Evolutionary conservation across 352 stramenopile genomes (phyloP).

Genomic region (Phytophthora cryptogea): DNA sequence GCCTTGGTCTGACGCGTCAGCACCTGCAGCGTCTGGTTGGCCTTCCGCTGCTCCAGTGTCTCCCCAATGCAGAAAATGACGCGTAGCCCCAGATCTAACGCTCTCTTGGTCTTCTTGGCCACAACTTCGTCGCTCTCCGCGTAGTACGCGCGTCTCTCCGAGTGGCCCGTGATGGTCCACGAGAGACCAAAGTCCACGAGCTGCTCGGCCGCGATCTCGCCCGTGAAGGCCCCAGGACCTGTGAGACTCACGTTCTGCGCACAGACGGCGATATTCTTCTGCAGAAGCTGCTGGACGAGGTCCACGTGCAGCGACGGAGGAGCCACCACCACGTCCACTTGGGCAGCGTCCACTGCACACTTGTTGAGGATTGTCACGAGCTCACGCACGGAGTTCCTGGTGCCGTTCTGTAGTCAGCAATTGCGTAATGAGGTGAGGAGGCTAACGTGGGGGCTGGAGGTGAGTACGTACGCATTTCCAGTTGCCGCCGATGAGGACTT

Average conservation of each 20-base stretch:
- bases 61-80: slow-evolving; percentile 98
- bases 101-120: slow-evolving; percentile 93
- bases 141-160: slow-evolving; percentile 92
- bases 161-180: slow-evolving; percentile 92
- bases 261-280: slow-evolving; percentile 69
- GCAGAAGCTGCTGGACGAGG: slow-evolving; percentile 52
- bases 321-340: slow-evolving; percentile 82
- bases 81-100: slow-evolving; percentile 87
- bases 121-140: slow-evolving; percentile 93
- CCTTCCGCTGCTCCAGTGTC: slow-evolving; percentile 90
- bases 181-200: slow-evolving; percentile 83
- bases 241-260: slow-evolving; percentile 87
- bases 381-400: slow-evolving; percentile 84
- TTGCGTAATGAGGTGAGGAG: slow-evolving; percentile 2
- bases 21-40: slow-evolving; percentile 91
- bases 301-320: slow-evolving; percentile 74
- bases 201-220: slow-evolving; percentile 91
- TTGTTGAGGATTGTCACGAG: slow-evolving; percentile 88
- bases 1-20: slow-evolving; percentile 96
- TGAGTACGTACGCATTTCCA: slow-evolving; percentile 90
- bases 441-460: not conserved
- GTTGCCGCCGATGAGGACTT: slow-evolving; percentile 93
- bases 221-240: slow-evolving; percentile 92
- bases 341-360: slow-evolving; percentile 54
- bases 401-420: slow-evolving; percentile 54